Percentiles rank a stretch among this genome's conserved stretches.
Conservation (phyloP, 352 stramenopile genomes). For the Pythium chondricola region DNA sequence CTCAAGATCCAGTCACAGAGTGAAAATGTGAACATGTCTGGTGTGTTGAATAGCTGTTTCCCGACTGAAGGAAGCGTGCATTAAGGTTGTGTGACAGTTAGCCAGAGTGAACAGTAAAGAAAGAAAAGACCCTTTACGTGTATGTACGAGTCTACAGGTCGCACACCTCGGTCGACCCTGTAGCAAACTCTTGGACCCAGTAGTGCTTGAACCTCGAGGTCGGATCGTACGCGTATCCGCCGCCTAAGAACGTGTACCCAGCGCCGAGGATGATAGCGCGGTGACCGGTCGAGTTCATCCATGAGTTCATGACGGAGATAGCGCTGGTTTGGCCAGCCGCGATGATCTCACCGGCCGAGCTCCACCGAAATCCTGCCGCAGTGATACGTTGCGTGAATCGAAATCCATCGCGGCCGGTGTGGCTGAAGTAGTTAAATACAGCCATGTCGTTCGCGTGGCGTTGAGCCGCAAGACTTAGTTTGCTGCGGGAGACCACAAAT, state of each 20-base stretch:
- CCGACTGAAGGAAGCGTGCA: too few relatives aligned
- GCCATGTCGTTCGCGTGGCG: conserved; percentile 9
- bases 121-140: too few relatives aligned
- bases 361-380: neutral
- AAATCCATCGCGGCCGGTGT: conserved; percentile 1
- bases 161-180: too few relatives aligned
- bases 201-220: conserved; percentile 1
- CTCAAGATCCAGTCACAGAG: neutral
- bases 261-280: conserved; percentile 1
- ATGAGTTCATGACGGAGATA: neutral
- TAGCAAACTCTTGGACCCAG: conserved; percentile 5
- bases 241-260: neutral
- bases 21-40: too few relatives aligned
- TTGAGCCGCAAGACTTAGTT: conserved; percentile 4
- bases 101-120: too few relatives aligned
- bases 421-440: neutral
- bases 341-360: conserved; percentile 1
- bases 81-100: too few relatives aligned
- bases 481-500: neutral
- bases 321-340: conserved; percentile 1
- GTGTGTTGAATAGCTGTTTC: too few relatives aligned
- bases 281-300: conserved; percentile 8
- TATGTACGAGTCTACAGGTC: too few relatives aligned
- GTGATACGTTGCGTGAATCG: neutral
- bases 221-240: neutral